Evolutionary conservation across 805 yeast species (phyloP), one percentile per base, ranked within the genome.

Genomic region (Ogataea trehalophila): DNA sequence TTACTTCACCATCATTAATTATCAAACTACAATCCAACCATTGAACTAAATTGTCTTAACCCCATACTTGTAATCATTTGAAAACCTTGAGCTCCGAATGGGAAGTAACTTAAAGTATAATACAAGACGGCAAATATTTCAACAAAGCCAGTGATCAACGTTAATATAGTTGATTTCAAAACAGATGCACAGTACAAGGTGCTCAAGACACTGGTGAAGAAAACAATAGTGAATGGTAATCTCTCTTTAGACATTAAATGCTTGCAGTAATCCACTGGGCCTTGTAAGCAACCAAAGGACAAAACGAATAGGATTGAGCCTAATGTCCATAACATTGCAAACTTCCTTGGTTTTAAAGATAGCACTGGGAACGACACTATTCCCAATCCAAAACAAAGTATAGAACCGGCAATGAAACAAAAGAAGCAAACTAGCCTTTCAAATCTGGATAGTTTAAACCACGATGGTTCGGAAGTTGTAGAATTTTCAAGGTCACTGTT

Each of bases 71-170:
- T 63, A 50, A 78, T 66, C 76, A 75, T 70, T 34, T 77, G 72
- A 57, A 75, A 62, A 2, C 95, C 85, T 51, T 86, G 85, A 1
- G 92, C 87, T 13, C 99, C 99, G 70, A 91, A 86, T 40, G 99
- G 99, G 76, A 94, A 92, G 66, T 94, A 94, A 59, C 96, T 87
- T 38, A 92, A 74, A 0, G 94, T 83, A 65, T 94, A 94, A 73
- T 91, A 91, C 5, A 89, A 59, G n/a, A 94, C 90, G 1, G 97
- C 92, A 47, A 94, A 66, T 8, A 91, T 71, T 65, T 94, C 97
- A 11, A 87, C 66, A 2, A 85, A 66, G 39, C 94, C 85, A 33
- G 89, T 81, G 13, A 89, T 61, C 11, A 94, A 67, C 0, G 98
- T 89, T 44, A 90, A 68, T 6, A 94, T 59, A 0, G 96, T 82